Base-by-base conservation (phyloP, 2,329 filamentous ascomycete genomes). In the Cucurbitaria berberidis region DNA sequence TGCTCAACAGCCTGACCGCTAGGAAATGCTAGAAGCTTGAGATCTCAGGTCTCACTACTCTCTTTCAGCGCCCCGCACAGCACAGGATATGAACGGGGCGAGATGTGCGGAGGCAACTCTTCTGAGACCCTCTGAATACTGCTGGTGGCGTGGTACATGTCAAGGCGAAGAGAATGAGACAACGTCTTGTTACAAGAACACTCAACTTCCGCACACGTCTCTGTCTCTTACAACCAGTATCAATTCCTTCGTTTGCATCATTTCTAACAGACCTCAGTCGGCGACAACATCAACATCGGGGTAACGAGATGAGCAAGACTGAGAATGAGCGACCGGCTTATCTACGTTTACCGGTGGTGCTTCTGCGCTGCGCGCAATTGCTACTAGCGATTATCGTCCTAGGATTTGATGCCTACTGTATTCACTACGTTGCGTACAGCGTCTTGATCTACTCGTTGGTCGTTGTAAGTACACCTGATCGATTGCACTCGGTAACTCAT, bases 371-470 rank as follows among this genome's bases (percentile, higher is more conserved):
- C n/a, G 52, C 58, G 1, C 66, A 70, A 51, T 38, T 67, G n/a
- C 57, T 82, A 15, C 56, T 84, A 13, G 74, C 75, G 16, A 47
- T 85, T 32, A 54, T 80, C 30, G 70, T 80, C 24, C 68, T 85
- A 1, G 82, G 77, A 13, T 72, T 86, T 30, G 71, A 74, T 19
- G 80, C 77, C 7, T 84, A 81, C 57, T 75, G 78, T 9, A 69
- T 78, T 24, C 55, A 61, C 9, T 73, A 63, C 39, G 50, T 74
- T 3, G 60, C 78, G 1, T 79, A 80, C 78, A 13, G 81, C 81
- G 73, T 58, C 73, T 72, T 62, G 30, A 44, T 60, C 27, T 62
- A 52, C 22, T 57, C 54, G 16, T 49, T 65, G 30, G 51, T 61
- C 5, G 48, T 57, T 41, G 61, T 66, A 43, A 50, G 57, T 54